Conservation (phyloP, 2,329 filamentous ascomycete genomes). For the Xylaria sp. region DNA sequence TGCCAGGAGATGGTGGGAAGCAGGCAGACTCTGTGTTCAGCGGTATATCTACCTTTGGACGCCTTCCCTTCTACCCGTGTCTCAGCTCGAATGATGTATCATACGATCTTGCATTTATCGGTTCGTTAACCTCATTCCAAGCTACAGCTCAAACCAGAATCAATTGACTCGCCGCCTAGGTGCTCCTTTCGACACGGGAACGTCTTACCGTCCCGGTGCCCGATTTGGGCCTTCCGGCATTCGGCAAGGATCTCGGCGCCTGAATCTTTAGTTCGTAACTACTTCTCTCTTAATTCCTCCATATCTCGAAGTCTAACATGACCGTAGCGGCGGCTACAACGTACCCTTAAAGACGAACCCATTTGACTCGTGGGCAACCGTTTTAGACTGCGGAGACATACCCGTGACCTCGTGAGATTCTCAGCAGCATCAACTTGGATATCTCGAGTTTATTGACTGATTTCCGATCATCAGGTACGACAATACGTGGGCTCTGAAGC, state of each 20-base stretch:
- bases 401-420: constrained; percentile 78
- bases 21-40: constrained; percentile 91
- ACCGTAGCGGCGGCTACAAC: constrained; percentile 79
- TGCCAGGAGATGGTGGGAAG: constrained; percentile 83
- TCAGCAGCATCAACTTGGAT: neutral
- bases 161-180: constrained; percentile 50
- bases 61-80: constrained; percentile 78
- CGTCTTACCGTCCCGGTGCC: constrained; percentile 82
- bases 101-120: constrained; percentile 87
- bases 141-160: neutral
- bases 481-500: constrained; percentile 79
- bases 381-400: constrained; percentile 84
- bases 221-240: constrained; percentile 86
- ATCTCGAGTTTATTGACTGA: constrained; percentile 4
- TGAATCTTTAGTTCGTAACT: constrained; percentile 77
- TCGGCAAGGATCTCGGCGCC: constrained; percentile 81
- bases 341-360: constrained; percentile 80
- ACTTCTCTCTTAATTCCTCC: constrained; percentile 42
- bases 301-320: constrained; percentile 5
- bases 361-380: constrained; percentile 80
- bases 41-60: constrained; percentile 84
- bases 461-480: constrained; percentile 65
- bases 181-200: constrained; percentile 85
- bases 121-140: constrained; percentile 48
- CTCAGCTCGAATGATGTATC: constrained; percentile 71